Evolutionary conservation across 371 early-diverging fungal species (phyloP), one percentile per base, ranked within the genome.

Genomic region (Actinomucor elegans): DNA sequence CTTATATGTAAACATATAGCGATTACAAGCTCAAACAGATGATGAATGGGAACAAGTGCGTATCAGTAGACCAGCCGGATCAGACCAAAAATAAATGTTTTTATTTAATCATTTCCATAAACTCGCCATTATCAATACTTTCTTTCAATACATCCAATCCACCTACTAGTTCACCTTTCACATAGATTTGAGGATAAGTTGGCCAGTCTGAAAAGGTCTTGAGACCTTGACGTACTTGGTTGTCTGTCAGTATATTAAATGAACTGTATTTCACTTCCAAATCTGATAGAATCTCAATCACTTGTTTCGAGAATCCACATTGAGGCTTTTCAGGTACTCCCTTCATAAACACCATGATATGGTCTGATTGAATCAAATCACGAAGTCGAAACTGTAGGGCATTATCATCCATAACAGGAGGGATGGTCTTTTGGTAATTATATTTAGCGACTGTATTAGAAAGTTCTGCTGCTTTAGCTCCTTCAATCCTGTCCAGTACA

Each of bases 191-290:
- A 28, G 96, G 97, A 72, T 80, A 96, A 7, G 96, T 95, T 5
- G 94, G 93, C 97, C 98, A 97, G 36, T 85, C 88, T 65, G 88
- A 82, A 79, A 81, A 97, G 66, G 92, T 93, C 70, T 95, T 97
- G 73, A 95, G 86, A 42, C 96, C 97, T 26, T 79, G 71, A 56
- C 97, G 79, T 38, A 97, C 70, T 29, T 93, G 92, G 23, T 86
- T 84, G 64, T 97, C 94, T 41, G 87, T 88, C 51, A 95, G 71
- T 21, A 94, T 89, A 71, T 97, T 89, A 59, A 92, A 84, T 28
- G 87, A 73, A 48, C 83, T 80, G 61, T 91, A 80, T 32, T 87
- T 77, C 15, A 62, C 78, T 28, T 69, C 63, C 33, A 80, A 76
- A 43, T 86, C 90, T 23, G 81, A 70, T 41, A 93, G 61, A 24